phyloP scores from a whole-genome alignment of 345 rosid species.

The Lumnitzera littorea region DNA sequence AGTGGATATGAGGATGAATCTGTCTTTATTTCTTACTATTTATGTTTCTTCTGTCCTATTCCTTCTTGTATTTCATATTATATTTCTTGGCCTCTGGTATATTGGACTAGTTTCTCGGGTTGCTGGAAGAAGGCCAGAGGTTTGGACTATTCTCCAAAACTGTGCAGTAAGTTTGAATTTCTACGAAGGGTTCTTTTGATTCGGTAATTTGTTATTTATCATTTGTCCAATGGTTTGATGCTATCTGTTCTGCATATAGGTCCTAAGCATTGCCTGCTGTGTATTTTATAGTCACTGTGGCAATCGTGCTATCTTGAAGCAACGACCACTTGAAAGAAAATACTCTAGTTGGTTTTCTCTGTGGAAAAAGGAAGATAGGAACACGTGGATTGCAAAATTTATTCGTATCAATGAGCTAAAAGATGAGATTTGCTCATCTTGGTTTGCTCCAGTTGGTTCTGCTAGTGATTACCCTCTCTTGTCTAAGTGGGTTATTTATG shows the following conservation, averaged over 20 bases:
- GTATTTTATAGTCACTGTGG: conserved; percentile 99
- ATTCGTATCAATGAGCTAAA: conserved; percentile 78
- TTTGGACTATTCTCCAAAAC: conserved; percentile 86
- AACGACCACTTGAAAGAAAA: conserved; percentile 40
- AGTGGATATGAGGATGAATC: conserved; percentile 97
- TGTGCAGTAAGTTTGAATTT: conserved; percentile 65
- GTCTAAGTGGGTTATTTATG: conserved; percentile 97
- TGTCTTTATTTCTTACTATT: conserved; percentile 86
- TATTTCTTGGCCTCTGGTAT: conserved; percentile 88
- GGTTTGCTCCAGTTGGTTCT: conserved; percentile 99
- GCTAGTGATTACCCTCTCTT: conserved; percentile 96
- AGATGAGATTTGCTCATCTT: conserved; percentile 91
- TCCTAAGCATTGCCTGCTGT: conserved; percentile 95
- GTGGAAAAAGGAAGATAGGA: conserved; percentile 59
- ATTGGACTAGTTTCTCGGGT: conserved; percentile 91
- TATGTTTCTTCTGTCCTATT: conserved; percentile 77
- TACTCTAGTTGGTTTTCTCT: conserved; percentile 63
- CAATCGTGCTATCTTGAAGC: conserved; percentile 70
- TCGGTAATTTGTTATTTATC: conserved; percentile 1
- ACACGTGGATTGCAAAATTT: conserved; percentile 66
- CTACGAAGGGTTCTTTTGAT: not conserved
- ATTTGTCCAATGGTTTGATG: conserved; percentile 7
- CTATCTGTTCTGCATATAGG: conserved; percentile 36
- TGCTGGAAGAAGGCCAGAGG: conserved; percentile 90
- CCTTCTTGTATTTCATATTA: conserved; percentile 86